These are phyloP conservation scores for Sporothrix inflata DNA, from an alignment of 2,329 filamentous ascomycete species.

Conservation along the genomic window DNA sequence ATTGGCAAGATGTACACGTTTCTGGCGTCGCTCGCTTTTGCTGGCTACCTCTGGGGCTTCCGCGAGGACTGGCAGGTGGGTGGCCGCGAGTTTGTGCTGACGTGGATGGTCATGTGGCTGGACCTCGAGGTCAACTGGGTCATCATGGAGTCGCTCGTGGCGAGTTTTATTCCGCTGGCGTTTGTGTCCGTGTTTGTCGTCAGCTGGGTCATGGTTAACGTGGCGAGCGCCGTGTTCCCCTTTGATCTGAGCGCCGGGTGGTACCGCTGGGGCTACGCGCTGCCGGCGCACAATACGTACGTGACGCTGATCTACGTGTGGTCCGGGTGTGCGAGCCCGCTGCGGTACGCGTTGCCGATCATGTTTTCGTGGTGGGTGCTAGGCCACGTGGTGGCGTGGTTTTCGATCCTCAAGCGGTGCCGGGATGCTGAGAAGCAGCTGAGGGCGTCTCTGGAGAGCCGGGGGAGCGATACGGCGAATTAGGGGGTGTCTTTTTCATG, in stretches of 20 bases:
- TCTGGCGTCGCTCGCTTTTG: conserved; percentile 44
- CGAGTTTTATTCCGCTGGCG: conserved; percentile 18
- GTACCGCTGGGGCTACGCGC: conserved; percentile 45
- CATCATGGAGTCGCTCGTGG: conserved; percentile 19
- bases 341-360: conserved; percentile 47
- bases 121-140: conserved; percentile 31
- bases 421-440: not conserved
- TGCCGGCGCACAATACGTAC: conserved; percentile 48
- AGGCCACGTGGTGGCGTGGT: conserved; percentile 12
- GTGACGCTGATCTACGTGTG: conserved; percentile 48
- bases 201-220: conserved; percentile 50
- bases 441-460: not conserved
- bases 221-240: conserved; percentile 47
- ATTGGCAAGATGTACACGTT: conserved; percentile 41
- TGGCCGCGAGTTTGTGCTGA: conserved; percentile 37
- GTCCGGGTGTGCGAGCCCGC: conserved; percentile 47
- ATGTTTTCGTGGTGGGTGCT: conserved; percentile 43
- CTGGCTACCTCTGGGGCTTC: conserved; percentile 51
- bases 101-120: conserved; percentile 45
- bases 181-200: conserved; percentile 35
- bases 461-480: not conserved
- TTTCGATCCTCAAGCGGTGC: conserved; percentile 15
- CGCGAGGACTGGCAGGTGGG: conserved; percentile 47
- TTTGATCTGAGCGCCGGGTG: conserved; percentile 49
- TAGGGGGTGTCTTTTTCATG: not conserved